Conservation (phyloP, 192 early-diverging fungal genomes). For the Thoreauomyces humboldtii region DNA sequence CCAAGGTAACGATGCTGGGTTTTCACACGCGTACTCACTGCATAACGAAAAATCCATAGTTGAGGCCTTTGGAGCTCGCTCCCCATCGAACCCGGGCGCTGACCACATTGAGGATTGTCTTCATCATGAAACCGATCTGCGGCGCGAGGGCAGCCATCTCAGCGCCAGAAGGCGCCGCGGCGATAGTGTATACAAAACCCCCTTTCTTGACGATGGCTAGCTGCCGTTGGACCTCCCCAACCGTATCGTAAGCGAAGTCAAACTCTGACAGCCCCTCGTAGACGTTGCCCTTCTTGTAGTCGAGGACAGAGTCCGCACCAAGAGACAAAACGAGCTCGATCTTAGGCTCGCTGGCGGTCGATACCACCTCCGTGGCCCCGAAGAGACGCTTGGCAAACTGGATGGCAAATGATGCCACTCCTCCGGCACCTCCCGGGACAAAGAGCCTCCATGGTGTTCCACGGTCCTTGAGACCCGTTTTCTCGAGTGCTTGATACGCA, state of each 20-base stretch:
- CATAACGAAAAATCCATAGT: constrained; percentile 19
- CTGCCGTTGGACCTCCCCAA: constrained; percentile 29
- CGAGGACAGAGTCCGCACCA: constrained; percentile 57
- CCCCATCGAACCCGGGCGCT: not conserved
- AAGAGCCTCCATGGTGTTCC: constrained; percentile 32
- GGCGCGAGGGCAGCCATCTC: constrained; percentile 5
- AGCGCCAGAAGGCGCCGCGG: constrained; percentile 18
- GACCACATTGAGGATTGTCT: constrained; percentile 3
- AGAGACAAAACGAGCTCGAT: constrained; percentile 42
- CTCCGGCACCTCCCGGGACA: constrained; percentile 56
- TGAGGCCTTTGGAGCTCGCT: not conserved
- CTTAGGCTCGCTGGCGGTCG: constrained; percentile 54
- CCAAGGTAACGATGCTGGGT: too few relatives aligned
- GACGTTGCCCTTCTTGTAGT: constrained; percentile 49
- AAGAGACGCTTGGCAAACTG: constrained; percentile 47
- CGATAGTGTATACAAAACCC: constrained; percentile 20
- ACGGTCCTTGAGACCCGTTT: constrained; percentile 1
- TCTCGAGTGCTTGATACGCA: constrained; percentile 33
- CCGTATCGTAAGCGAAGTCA: constrained; percentile 44
- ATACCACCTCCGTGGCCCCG: constrained; percentile 36
- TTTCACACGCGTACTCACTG: too few relatives aligned
- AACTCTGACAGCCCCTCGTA: constrained; percentile 19
- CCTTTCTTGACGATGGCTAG: constrained; percentile 35
- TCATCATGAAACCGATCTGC: constrained; percentile 21
- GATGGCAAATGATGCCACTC: constrained; percentile 55